Evolutionary conservation across 495 filamentous ascomycete species (phyloP), one percentile per base, ranked within the genome.

Genomic region (Evernia prunastri): DNA sequence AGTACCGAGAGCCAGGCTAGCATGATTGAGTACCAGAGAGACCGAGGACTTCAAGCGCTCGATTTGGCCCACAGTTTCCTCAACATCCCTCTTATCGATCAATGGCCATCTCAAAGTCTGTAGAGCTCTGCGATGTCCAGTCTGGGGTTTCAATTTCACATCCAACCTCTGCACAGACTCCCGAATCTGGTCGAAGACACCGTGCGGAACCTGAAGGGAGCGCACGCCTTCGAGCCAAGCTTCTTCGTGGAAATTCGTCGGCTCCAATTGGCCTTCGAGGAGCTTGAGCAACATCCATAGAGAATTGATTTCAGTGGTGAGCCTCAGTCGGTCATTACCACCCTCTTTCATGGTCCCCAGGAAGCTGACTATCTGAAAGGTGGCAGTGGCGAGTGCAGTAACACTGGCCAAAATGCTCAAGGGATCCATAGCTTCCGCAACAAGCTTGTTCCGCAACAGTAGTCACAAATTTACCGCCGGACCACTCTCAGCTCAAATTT

Each of bases 31-130:
- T 6, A 59, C 61, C 23, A 67, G 45, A 36, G 54, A 64, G 35
- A 64, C 61, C 25, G 61, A 63, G 11, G 35, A 54, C 42, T 67
- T 67, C 17, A 67, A 42, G 37, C 65, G 60, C 61, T 67, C 65
- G 10, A 67, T 57, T 2, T 60, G 65, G 27, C 23, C 47, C 36
- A 58, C 60, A 17, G 31, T 42, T 9, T 43, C 45, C 27, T 67
- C 65, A 9, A 67, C 61, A 27, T 67, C 65, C n/a, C 31, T 31
- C 31, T 67, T 67, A 11, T 67, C 65, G 20, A 53, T 31, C 25
- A 63, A 65, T 5, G 65, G 65, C 65, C 65, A 67, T 23, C 65
- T 35, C 18, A 67, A 49, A 17, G 65, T 67, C 42, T 67, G 65
- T 9, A 60, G 42, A 18, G 63, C 47, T 59, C 64, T 67, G 36